Percentiles rank a stretch among this genome's conserved stretches.
These are phyloP conservation scores for Botrytis deweyae DNA, from an alignment of 2,329 filamentous ascomycete species.

Conservation along the genomic window DNA sequence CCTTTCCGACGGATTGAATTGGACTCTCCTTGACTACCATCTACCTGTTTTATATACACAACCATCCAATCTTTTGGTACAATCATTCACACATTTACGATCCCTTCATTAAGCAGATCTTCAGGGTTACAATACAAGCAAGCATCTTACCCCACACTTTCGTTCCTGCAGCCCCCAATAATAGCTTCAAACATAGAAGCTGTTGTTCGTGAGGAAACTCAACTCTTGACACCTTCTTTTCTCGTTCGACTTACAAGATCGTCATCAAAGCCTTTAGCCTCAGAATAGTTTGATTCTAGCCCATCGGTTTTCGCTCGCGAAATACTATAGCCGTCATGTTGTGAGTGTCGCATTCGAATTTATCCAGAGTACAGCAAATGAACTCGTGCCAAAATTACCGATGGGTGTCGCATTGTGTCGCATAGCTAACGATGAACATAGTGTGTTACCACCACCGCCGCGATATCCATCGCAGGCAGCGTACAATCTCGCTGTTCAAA, in stretches of 20 bases:
- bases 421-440: constrained; percentile 20
- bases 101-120: background rate
- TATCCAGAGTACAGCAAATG: constrained; percentile 13
- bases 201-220: background rate
- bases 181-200: constrained; percentile 7
- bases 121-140: constrained; percentile 18
- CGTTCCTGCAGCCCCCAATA: constrained; percentile 26
- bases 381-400: constrained; percentile 25
- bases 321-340: constrained; percentile 17
- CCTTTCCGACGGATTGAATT: background rate
- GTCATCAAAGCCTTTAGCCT: constrained; percentile 1
- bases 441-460: constrained; percentile 80
- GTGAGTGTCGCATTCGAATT: constrained; percentile 19
- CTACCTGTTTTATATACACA: background rate
- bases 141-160: constrained; percentile 30
- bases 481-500: constrained; percentile 69
- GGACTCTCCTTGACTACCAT: background rate
- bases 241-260: background rate
- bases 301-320: background rate
- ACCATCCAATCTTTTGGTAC: background rate
- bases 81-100: background rate
- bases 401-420: constrained; percentile 26
- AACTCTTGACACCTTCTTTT: background rate
- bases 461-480: constrained; percentile 75
- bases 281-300: background rate